These are phyloP conservation scores for Trichomonascaceae sp. DNA, from an alignment of 1,139 yeast genomes.

Conservation along the genomic window DNA sequence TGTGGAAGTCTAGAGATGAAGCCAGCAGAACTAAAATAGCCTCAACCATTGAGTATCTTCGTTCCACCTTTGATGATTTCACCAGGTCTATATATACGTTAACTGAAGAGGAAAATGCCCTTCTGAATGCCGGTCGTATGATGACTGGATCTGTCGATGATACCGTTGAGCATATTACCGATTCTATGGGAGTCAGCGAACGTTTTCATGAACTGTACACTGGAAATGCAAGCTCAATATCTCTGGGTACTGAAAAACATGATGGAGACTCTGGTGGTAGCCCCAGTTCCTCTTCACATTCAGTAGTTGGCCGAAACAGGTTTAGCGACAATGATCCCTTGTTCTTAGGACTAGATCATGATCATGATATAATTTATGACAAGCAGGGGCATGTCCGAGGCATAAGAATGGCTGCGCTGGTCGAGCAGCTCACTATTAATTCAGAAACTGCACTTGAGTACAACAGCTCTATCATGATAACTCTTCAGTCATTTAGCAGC, in stretches of 20 bases:
- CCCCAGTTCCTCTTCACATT: background rate
- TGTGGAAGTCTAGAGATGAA: slow-evolving; percentile 15
- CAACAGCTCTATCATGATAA: slow-evolving; percentile 63
- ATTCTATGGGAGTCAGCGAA: slow-evolving; percentile 7
- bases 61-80: slow-evolving; percentile 8
- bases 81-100: slow-evolving; percentile 7
- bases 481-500: slow-evolving; percentile 72
- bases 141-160: slow-evolving; percentile 1
- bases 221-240: background rate
- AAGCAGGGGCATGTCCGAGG: slow-evolving; percentile 73
- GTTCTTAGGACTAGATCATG: slow-evolving; percentile 77
- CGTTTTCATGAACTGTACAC: slow-evolving; percentile 1
- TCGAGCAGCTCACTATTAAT: slow-evolving; percentile 82
- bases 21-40: slow-evolving; percentile 15
- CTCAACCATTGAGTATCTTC: slow-evolving; percentile 12
- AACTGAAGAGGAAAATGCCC: slow-evolving; percentile 5
- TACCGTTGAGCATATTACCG: slow-evolving; percentile 8
- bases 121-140: slow-evolving; percentile 8
- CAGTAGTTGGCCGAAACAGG: background rate
- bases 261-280: background rate
- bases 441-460: slow-evolving; percentile 60
- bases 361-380: slow-evolving; percentile 65
- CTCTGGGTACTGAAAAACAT: background rate
- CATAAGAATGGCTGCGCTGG: slow-evolving; percentile 74
- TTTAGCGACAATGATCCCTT: slow-evolving; percentile 41